Conservation (phyloP, 345 rosid genomes). For the Geranium rotundifolium region DNA sequence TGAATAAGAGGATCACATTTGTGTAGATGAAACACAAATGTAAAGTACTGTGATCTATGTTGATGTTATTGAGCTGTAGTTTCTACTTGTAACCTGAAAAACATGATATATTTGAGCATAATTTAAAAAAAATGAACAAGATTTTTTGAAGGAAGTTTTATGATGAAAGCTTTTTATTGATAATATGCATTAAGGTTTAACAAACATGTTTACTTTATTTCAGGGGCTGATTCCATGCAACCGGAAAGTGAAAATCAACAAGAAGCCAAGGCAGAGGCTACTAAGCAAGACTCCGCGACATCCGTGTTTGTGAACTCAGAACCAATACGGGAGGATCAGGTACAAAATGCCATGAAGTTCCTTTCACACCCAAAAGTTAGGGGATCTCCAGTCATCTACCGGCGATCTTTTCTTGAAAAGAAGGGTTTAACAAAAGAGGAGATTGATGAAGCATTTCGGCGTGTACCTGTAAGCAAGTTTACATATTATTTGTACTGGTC, state of each 20-base stretch:
- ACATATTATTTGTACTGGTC: background rate
- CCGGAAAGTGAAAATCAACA: constrained; percentile 38
- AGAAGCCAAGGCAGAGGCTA: constrained; percentile 29
- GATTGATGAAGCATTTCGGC: constrained; percentile 89
- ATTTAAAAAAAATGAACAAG: too few relatives aligned
- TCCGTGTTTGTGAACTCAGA: constrained; percentile 86
- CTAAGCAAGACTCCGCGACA: constrained; percentile 27
- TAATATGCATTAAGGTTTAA: too few relatives aligned
- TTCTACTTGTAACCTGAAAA: too few relatives aligned
- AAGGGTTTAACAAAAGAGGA: constrained; percentile 96
- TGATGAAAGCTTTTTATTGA: background rate
- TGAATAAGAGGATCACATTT: background rate
- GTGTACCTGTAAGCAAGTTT: constrained; percentile 66
- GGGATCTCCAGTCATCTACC: constrained; percentile 81
- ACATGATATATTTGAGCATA: too few relatives aligned
- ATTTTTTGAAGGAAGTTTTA: background rate
- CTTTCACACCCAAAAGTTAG: constrained; percentile 89
- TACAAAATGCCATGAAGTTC: constrained; percentile 87
- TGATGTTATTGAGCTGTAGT: background rate
- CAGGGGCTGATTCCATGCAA: constrained; percentile 33
- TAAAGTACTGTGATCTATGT: background rate
- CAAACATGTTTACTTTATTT: background rate
- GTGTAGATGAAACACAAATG: background rate
- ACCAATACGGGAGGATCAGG: constrained; percentile 87
- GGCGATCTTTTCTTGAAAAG: constrained; percentile 91